Base-by-base conservation (phyloP, 768 basidiomycete genomes). In the Strobilomyces dryophilus region DNA sequence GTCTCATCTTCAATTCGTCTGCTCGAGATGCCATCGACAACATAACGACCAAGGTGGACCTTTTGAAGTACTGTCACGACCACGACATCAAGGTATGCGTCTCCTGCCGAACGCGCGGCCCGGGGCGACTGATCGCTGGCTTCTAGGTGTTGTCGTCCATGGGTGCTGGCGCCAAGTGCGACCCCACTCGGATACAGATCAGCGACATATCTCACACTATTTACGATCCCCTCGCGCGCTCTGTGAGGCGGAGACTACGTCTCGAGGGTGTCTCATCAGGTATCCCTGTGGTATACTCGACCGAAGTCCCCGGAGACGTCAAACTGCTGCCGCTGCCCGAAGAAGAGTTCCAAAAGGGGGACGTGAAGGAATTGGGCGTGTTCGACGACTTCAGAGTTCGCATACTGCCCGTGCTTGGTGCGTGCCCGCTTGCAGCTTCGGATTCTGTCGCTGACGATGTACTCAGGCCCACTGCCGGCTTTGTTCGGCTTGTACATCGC, bases 121-220 rank as follows among this genome's bases (percentile, higher is more conserved):
- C n/a, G n/a, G n/a, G 15, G 32, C 24, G 24, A 42, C 31, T 15
- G 32, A 47, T 49, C 24, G 11, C 9, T 34, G 24, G 21, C 24
- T 41, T 49, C 12, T 57, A 89, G 87, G 87, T 95, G 17, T 97
- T 98, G 71, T 92, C 95, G 0, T 93, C 93, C 24, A 97, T 99
- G 93, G 97, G 97, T 27, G 91, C 95, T 4, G 86, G 94, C 12
- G 89, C 94, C 14, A 99, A 98, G 72, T 81, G 80, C 61, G 97
- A 99, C 69, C 95, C 97, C 0, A 95, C 94, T 1, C 83, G 93
- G 37, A 82, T 99, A 24, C 95, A 98, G 69, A 97, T 98, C 52
- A 87, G 86, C 57, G 95, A 98, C 71, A 92, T 98, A 60, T 93
- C 94, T 3, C 76, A 77, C 52, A 98, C 97, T 0, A 79, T 91